Percentiles rank a stretch among this genome's conserved stretches.
Conservation (phyloP, 163 green algal species). For the Chlorella variabilis region DNA sequence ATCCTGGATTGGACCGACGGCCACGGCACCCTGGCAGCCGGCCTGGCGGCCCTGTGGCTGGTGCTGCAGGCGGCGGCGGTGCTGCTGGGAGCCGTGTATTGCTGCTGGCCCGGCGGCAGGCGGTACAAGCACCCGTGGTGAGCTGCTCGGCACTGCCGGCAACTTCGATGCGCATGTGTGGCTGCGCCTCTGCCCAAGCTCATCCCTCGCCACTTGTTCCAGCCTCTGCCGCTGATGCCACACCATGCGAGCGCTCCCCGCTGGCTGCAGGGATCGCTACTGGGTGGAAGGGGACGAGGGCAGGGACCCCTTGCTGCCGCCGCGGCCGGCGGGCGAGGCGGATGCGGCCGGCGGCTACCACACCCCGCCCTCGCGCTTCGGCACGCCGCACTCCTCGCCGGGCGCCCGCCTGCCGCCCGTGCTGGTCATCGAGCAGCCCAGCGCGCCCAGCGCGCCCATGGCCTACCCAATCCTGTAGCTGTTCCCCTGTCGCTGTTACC, state of each 20-base stretch:
- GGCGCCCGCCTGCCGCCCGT: not conserved
- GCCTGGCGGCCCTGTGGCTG: not conserved
- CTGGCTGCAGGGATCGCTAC: slow-evolving; percentile 22
- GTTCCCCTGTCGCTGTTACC: too few relatives aligned
- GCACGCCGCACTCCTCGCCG: not conserved
- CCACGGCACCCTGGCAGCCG: not conserved
- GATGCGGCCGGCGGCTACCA: too few relatives aligned
- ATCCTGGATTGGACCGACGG: slow-evolving; percentile 14
- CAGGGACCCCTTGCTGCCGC: slow-evolving; percentile 13
- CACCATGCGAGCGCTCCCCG: too few relatives aligned
- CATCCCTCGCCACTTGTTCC: too few relatives aligned
- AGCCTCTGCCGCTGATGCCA: not conserved
- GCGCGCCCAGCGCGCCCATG: too few relatives aligned
- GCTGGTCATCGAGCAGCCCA: not conserved
- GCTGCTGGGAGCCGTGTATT: not conserved
- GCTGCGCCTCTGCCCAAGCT: too few relatives aligned
- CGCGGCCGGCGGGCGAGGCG: too few relatives aligned
- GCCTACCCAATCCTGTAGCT: too few relatives aligned
- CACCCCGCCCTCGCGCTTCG: slow-evolving; percentile 11
- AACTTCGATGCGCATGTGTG: too few relatives aligned
- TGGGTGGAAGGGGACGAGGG: not conserved
- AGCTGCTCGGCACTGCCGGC: not conserved
- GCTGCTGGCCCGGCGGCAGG: not conserved
- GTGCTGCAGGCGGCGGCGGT: slow-evolving; percentile 18
- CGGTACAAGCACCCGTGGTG: slow-evolving; percentile 14